Evolutionary conservation across 2,329 filamentous ascomycete species (phyloP).

Genomic region (Arthrobotrys sphaeroides): DNA sequence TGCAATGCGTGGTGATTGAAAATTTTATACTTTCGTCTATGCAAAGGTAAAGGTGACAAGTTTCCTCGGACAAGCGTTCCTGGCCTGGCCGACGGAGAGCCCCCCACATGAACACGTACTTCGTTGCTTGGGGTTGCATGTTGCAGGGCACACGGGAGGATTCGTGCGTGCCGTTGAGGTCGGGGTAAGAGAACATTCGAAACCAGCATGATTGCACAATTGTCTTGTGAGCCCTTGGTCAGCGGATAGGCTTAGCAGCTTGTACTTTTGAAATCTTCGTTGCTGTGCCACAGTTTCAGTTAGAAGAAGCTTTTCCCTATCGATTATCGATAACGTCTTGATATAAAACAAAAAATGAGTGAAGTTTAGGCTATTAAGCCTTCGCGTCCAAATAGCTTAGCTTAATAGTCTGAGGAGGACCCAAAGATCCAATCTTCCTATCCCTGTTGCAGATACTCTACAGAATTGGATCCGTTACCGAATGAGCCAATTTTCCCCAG

Average conservation of each 20-base stretch:
- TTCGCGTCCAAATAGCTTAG: not conserved
- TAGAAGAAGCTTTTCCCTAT: not conserved
- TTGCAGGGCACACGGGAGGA: slow-evolving; percentile 21
- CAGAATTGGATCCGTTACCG: slow-evolving; percentile 5
- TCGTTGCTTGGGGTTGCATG: slow-evolving; percentile 14
- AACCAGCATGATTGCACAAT: not conserved
- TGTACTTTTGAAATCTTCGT: not conserved
- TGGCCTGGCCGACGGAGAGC: slow-evolving; percentile 21
- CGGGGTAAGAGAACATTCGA: not conserved
- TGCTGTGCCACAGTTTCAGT: not conserved
- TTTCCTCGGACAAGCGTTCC: slow-evolving; percentile 9
- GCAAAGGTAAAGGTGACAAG: not conserved
- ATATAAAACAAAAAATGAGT: not conserved
- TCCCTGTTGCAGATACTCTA: slow-evolving; percentile 2
- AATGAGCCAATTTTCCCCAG: slow-evolving; percentile 18
- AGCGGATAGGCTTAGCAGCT: not conserved
- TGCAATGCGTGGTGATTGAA: not conserved
- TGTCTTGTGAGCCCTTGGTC: not conserved
- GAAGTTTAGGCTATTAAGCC: slow-evolving; percentile 5
- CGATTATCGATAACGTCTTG: slow-evolving; percentile 6
- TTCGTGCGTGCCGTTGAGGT: not conserved
- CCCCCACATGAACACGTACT: slow-evolving; percentile 42
- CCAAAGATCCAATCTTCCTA: not conserved
- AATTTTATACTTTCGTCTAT: not conserved
- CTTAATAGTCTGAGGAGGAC: not conserved